Evolutionary conservation across 176 grass and related monocot species (phyloP).

Genomic region (Lolium rigidum): DNA sequence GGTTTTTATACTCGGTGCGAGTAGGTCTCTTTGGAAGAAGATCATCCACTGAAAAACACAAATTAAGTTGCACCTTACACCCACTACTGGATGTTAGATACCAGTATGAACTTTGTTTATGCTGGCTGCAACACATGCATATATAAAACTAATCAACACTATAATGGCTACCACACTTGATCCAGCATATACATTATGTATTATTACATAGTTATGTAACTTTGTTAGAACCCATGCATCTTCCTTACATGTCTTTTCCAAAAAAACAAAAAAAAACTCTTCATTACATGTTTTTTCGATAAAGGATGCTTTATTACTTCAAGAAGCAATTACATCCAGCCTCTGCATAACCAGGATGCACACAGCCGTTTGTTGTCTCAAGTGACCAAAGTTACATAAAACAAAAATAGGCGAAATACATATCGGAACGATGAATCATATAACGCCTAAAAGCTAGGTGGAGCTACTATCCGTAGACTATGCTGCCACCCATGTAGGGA

Average conservation of each 20-base stretch:
- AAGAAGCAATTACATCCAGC: no score
- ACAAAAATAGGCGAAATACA: no score
- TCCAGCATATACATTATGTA: background rate
- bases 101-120: background rate
- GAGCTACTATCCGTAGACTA: no score
- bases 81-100: background rate
- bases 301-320: no score
- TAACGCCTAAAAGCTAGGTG: no score
- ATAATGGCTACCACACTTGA: background rate
- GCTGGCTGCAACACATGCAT: background rate
- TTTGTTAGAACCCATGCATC: background rate
- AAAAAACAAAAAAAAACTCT: no score
- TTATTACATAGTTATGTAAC: background rate
- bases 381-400: no score
- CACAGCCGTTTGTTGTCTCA: no score
- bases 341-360: no score
- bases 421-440: no score
- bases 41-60: background rate
- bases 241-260: background rate
- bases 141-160: background rate
- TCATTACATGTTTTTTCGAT: no score
- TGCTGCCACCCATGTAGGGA: no score
- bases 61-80: background rate
- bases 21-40: background rate
- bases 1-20: background rate